These are phyloP conservation scores for Abrus precatorius DNA, from an alignment of 306 rosid species.

Conservation along the genomic window DNA sequence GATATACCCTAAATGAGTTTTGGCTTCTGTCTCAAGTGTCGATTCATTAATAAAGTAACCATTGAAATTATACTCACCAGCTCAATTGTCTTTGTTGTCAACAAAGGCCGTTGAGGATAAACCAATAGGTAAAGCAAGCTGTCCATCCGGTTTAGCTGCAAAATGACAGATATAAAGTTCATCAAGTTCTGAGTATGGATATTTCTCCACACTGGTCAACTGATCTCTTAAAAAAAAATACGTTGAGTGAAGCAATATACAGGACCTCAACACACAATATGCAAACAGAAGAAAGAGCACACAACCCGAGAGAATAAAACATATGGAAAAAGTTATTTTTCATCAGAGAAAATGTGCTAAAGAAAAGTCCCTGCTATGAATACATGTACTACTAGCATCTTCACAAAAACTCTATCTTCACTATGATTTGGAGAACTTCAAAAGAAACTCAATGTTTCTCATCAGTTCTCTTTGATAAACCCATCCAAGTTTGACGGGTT, in stretches of 20 bases:
- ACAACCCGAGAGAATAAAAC: not conserved
- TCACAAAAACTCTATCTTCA: no score
- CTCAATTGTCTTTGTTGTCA: constrained; percentile 92
- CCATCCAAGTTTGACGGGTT: no score
- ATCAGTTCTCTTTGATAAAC: no score
- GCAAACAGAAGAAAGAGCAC: constrained; percentile 29
- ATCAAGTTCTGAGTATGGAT: constrained; percentile 22
- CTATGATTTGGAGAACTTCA: no score
- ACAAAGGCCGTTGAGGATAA: constrained; percentile 93
- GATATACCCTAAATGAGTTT: no score
- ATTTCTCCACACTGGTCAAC: constrained; percentile 1
- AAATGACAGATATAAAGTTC: constrained; percentile 29
- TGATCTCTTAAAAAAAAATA: not conserved
- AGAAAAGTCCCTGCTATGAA: no score
- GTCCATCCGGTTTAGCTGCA: constrained; percentile 84
- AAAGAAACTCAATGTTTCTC: no score
- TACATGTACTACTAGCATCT: no score
- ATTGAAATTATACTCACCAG: constrained; percentile 71
- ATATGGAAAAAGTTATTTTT: no score
- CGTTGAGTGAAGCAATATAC: not conserved
- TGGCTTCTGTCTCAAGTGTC: no score
- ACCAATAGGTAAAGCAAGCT: constrained; percentile 86
- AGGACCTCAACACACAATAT: constrained; percentile 20
- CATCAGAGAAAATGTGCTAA: no score
- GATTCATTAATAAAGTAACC: no score